These are phyloP conservation scores for Dissophora ornata DNA, from an alignment of 192 early-diverging fungal species.

Conservation along the genomic window DNA sequence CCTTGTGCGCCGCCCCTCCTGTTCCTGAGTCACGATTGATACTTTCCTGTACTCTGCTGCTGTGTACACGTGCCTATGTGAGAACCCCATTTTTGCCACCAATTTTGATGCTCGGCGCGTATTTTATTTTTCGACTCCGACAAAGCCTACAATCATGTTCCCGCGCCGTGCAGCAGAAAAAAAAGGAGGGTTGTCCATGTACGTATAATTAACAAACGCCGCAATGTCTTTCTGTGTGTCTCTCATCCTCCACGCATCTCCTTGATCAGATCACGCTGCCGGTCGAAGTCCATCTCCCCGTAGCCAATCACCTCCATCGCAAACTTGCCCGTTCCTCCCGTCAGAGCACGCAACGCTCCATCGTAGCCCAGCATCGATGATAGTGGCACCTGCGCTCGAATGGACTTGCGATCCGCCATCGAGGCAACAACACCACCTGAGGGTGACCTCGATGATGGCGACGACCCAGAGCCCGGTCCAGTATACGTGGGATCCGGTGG, in stretches of 20 bases:
- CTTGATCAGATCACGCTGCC: slow-evolving; percentile 74
- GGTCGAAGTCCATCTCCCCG: slow-evolving; percentile 79
- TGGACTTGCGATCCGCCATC: slow-evolving; percentile 55
- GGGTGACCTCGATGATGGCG: neutral
- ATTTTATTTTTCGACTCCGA: too few species aligned
- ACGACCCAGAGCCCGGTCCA: neutral
- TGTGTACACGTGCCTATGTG: too few species aligned
- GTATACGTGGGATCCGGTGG: slow-evolving; percentile 59
- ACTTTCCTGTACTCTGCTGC: too few species aligned
- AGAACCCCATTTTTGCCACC: too few species aligned
- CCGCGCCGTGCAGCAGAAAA: too few species aligned
- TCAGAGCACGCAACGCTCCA: slow-evolving; percentile 82
- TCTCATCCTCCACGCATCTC: slow-evolving; percentile 61
- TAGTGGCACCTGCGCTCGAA: slow-evolving; percentile 80
- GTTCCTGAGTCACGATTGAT: too few species aligned
- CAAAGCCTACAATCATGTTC: too few species aligned
- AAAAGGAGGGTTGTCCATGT: too few species aligned
- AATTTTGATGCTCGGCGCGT: too few species aligned
- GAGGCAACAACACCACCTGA: slow-evolving; percentile 2
- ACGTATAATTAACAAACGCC: too few species aligned
- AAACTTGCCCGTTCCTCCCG: slow-evolving; percentile 87
- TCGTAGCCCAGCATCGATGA: slow-evolving; percentile 89
- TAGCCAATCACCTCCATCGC: slow-evolving; percentile 87
- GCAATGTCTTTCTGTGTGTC: too few species aligned
- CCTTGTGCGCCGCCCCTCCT: too few species aligned